These are phyloP conservation scores for Penicillium lividum DNA, from an alignment of 495 filamentous ascomycete genomes.

Conservation along the genomic window DNA sequence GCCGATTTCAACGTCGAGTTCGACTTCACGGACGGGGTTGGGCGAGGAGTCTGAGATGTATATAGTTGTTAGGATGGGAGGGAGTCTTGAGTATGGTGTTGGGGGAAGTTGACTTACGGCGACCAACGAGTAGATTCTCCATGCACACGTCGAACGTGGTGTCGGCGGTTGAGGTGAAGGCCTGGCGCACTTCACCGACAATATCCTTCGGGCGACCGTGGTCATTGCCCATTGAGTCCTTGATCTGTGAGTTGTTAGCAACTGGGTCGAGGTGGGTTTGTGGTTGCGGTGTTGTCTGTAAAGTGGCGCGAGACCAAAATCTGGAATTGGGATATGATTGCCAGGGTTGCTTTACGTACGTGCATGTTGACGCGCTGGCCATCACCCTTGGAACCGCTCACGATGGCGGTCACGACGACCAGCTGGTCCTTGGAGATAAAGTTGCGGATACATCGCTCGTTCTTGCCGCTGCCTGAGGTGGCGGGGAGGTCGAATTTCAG, in stretches of 20 bases:
- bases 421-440: slow-evolving; percentile 91
- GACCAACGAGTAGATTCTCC: slow-evolving; percentile 70
- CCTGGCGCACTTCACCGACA: slow-evolving; percentile 85
- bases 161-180: slow-evolving; percentile 94
- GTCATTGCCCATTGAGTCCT: slow-evolving; percentile 92
- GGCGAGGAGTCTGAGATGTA: slow-evolving; percentile 31
- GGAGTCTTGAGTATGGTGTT: background rate
- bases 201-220: slow-evolving; percentile 90
- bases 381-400: slow-evolving; percentile 83
- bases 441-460: slow-evolving; percentile 92
- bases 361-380: slow-evolving; percentile 94
- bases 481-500: slow-evolving; percentile 93
- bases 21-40: slow-evolving; percentile 74
- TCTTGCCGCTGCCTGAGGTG: slow-evolving; percentile 54
- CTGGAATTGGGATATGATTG: background rate
- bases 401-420: slow-evolving; percentile 95
- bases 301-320: background rate
- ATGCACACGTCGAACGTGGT: slow-evolving; percentile 97
- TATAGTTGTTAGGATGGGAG: background rate
- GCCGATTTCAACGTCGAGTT: slow-evolving; percentile 98
- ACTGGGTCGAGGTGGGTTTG: background rate
- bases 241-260: slow-evolving; percentile 62
- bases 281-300: background rate
- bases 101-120: slow-evolving; percentile 53
- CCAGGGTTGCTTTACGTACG: slow-evolving; percentile 54